Conservation (phyloP, 2,329 filamentous ascomycete genomes). For the Xylaria sp. region DNA sequence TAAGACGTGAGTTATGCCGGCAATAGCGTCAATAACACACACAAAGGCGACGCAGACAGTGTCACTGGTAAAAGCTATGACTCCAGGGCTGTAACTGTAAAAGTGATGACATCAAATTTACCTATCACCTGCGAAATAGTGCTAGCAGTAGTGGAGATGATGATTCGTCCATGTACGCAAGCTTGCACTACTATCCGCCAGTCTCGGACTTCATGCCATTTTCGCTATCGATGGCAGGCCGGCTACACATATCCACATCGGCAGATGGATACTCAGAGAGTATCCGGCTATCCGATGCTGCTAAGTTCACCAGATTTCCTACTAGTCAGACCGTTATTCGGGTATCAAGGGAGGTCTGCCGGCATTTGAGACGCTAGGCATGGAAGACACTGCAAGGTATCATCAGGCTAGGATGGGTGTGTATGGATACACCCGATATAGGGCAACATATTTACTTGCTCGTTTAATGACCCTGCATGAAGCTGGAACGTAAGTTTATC, state of each 20-base stretch:
- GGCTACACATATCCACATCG: background rate
- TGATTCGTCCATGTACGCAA: constrained; percentile 3
- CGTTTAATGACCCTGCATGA: constrained; percentile 14
- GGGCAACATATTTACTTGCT: constrained; percentile 1
- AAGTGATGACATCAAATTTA: constrained; percentile 6
- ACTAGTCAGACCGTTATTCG: background rate
- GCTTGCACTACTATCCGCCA: background rate
- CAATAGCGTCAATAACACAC: background rate
- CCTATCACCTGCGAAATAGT: background rate
- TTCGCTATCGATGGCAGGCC: background rate
- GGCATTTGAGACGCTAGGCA: background rate
- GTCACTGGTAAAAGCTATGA: background rate
- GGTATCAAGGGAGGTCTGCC: constrained; percentile 2
- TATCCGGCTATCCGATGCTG: background rate
- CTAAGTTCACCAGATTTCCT: background rate
- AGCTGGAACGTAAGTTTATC: constrained; percentile 14
- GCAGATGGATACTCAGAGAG: background rate
- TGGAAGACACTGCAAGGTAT: background rate
- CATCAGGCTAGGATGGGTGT: background rate
- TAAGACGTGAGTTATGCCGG: background rate
- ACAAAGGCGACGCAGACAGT: background rate
- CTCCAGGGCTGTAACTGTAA: background rate
- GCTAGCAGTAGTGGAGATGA: background rate
- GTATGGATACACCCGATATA: background rate
- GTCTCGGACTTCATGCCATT: background rate